A percentile compares a stretch with the other conserved stretches of the same genome.
Evolutionary conservation across 2,329 filamentous ascomycete species (phyloP).

Genomic region (Ceratocystis huliohia): DNA sequence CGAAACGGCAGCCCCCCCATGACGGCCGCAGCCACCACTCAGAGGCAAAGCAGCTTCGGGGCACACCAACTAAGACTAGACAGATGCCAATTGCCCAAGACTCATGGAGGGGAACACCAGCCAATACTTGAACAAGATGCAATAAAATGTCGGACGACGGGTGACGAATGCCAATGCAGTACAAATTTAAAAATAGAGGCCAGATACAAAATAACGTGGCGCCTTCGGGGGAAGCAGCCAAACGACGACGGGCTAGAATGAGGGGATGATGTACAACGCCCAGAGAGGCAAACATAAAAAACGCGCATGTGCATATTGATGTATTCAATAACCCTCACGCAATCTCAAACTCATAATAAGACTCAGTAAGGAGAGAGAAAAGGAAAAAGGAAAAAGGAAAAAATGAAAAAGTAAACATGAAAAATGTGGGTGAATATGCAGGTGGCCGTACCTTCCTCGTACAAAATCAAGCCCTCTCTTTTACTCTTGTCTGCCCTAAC

Average conservation of each 20-base stretch:
- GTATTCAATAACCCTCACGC: not conserved
- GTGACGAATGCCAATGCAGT: not conserved
- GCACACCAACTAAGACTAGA: not conserved
- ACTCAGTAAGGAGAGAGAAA: not conserved
- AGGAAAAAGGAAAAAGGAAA: not conserved
- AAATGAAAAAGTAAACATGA: not conserved
- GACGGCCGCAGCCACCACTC: not conserved
- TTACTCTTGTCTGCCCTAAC: not conserved
- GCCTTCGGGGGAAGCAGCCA: not conserved
- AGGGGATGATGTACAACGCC: not conserved
- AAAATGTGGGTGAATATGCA: constrained; percentile 3
- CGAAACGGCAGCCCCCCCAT: constrained; percentile 1
- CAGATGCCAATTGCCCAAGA: not conserved
- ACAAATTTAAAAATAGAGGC: not conserved
- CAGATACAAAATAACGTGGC: not conserved
- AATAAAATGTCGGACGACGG: not conserved
- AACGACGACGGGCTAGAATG: not conserved
- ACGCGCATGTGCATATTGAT: not conserved
- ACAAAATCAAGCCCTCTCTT: not conserved
- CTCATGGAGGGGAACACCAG: not conserved
- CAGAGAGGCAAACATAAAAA: not conserved
- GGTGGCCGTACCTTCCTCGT: not conserved
- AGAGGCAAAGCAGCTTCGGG: not conserved
- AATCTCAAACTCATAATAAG: not conserved
- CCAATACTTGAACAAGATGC: not conserved